phyloP scores from a whole-genome alignment of 768 basidiomycete species.

The Cyathus striatus region DNA sequence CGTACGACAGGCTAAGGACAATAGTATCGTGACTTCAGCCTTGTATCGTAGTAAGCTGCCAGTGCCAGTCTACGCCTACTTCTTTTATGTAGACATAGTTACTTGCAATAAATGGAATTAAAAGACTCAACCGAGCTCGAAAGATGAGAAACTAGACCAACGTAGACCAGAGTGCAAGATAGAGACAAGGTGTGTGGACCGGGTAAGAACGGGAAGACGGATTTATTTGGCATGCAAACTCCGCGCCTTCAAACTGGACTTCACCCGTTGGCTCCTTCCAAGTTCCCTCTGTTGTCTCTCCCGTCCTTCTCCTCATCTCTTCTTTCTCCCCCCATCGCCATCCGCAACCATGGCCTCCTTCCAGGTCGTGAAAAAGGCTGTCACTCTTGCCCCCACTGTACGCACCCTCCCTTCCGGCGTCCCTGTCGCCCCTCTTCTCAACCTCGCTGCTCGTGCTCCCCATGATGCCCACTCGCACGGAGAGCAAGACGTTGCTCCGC shows the following conservation, averaged over 20 bases:
- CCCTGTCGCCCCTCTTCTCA: constrained; percentile 71
- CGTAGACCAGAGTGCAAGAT: too few species aligned
- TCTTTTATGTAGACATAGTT: too few species aligned
- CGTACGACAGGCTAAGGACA: too few species aligned
- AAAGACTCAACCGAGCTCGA: too few species aligned
- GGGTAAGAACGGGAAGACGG: constrained; percentile 38
- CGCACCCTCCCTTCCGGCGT: constrained; percentile 76
- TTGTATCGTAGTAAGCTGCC: neutral
- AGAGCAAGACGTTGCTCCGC: constrained; percentile 48
- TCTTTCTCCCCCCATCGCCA: constrained; percentile 17
- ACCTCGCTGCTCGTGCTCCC: constrained; percentile 64
- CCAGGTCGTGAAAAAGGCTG: constrained; percentile 74
- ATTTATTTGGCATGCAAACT: constrained; percentile 23
- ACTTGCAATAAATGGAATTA: too few species aligned
- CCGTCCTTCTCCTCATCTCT: constrained; percentile 15
- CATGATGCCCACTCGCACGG: constrained; percentile 55
- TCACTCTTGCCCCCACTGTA: constrained; percentile 79
- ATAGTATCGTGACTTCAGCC: constrained; percentile 10
- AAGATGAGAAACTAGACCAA: too few species aligned
- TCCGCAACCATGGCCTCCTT: constrained; percentile 63
- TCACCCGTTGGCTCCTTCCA: constrained; percentile 16
- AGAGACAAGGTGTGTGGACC: constrained; percentile 13
- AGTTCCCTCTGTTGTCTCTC: constrained; percentile 12
- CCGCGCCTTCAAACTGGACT: constrained; percentile 11
- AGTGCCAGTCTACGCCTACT: too few species aligned